A percentile compares a stretch with the other conserved stretches of the same genome.
These are phyloP conservation scores for Serendipita vermifera DNA, from an alignment of 768 basidiomycete species.

Conservation along the genomic window DNA sequence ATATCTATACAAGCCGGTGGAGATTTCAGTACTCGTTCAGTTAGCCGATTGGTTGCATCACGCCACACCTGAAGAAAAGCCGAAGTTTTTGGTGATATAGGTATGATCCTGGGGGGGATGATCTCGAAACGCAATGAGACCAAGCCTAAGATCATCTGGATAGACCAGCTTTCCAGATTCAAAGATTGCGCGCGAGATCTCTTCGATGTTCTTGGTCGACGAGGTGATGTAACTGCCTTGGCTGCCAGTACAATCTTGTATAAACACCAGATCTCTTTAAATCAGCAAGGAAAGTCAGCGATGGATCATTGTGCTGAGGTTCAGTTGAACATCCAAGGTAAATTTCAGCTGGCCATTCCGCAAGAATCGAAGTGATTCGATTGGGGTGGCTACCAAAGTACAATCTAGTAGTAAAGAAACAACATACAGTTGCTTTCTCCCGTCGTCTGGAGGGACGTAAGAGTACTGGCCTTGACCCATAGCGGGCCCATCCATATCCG, in stretches of 20 bases:
- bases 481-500: constrained; percentile 8
- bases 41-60: too few relatives aligned
- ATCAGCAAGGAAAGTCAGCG: constrained; percentile 6
- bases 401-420: background rate
- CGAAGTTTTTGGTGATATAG: constrained; percentile 86
- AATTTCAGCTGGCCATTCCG: too few relatives aligned
- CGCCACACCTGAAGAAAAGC: constrained; percentile 55
- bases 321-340: too few relatives aligned
- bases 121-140: constrained; percentile 89
- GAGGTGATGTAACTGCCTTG: constrained; percentile 86
- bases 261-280: constrained; percentile 78
- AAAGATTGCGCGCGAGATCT: constrained; percentile 89
- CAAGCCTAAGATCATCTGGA: constrained; percentile 79
- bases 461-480: constrained; percentile 8
- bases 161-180: constrained; percentile 84
- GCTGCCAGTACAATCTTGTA: constrained; percentile 90
- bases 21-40: too few relatives aligned
- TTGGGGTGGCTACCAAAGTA: background rate
- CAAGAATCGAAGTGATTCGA: background rate
- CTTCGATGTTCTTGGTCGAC: constrained; percentile 91
- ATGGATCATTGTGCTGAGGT: background rate
- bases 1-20: too few relatives aligned
- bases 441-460: constrained; percentile 11
- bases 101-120: constrained; percentile 96
- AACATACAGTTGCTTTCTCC: constrained; percentile 14